phyloP scores from a whole-genome alignment of 306 rosid genomes.

The Heteromeles arbutifolia region DNA sequence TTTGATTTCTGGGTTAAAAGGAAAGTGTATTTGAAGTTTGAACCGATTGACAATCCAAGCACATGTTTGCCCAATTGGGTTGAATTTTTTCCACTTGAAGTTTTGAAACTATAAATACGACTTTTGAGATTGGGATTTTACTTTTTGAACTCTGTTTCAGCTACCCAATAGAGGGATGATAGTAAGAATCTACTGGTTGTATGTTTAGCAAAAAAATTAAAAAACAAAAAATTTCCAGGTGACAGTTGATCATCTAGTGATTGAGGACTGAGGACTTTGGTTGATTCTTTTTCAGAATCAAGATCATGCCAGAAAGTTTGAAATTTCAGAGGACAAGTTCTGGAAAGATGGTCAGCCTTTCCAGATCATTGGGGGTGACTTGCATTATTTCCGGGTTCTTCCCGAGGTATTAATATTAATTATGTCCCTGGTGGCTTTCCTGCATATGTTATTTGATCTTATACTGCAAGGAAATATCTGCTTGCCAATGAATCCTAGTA shows the following conservation, averaged over 20 bases:
- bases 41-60: no score
- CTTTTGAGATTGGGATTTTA: neutral
- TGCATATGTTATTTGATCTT: neutral
- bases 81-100: no score
- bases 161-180: neutral
- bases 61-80: no score
- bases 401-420: slow-evolving; percentile 60
- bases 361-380: slow-evolving; percentile 87
- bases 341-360: slow-evolving; percentile 82
- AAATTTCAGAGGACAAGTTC: slow-evolving; percentile 59
- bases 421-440: neutral
- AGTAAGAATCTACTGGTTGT: neutral
- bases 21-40: no score
- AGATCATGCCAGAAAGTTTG: slow-evolving; percentile 50
- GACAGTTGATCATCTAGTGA: neutral
- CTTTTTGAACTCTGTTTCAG: neutral
- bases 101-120: no score
- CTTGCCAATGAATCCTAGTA: neutral
- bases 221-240: no score
- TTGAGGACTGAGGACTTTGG: neutral
- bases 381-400: slow-evolving; percentile 88
- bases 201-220: no score
- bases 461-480: neutral
- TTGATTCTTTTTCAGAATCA: slow-evolving; percentile 16
- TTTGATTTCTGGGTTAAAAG: neutral